Conservation (phyloP, 148 eudicot species). For the Cornus controversa region DNA sequence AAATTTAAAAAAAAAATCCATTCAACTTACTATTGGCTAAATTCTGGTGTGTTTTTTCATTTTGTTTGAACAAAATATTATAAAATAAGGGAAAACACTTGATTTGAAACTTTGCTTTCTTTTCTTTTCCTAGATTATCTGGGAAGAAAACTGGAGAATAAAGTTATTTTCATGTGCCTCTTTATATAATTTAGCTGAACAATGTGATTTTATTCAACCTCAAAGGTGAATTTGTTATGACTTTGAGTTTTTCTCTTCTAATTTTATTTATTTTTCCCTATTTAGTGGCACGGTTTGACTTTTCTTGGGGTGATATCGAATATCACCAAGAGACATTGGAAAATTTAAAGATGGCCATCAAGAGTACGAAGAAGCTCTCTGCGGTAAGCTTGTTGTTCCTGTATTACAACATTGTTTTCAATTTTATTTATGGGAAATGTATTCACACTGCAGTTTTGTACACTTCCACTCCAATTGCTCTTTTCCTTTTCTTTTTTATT, state of each 20-base stretch:
- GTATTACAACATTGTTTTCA: neutral
- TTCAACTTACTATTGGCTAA: too few species aligned
- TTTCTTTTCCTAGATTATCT: neutral
- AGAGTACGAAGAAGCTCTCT: slow-evolving; percentile 45
- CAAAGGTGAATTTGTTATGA: neutral
- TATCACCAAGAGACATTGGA: slow-evolving; percentile 44
- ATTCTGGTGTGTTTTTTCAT: neutral
- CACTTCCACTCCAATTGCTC: neutral
- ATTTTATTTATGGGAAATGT: too few species aligned
- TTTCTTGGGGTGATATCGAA: slow-evolving; percentile 41
- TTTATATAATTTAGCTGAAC: neutral
- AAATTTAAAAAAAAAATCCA: neutral
- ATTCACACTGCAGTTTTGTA: too few species aligned
- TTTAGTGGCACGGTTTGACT: slow-evolving; percentile 46
- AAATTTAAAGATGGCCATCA: slow-evolving; percentile 41
- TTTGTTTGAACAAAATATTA: neutral
- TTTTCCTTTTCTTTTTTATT: neutral
- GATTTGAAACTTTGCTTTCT: neutral
- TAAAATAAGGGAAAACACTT: neutral
- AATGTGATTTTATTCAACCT: too few species aligned
- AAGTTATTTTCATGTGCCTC: neutral
- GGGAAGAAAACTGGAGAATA: neutral
- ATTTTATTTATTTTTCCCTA: neutral
- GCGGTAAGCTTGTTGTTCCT: slow-evolving; percentile 35
- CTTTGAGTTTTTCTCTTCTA: neutral